Percentiles rank a stretch among this genome's conserved stretches.
These are phyloP conservation scores for Canavalia ensiformis DNA, from an alignment of 306 rosid genomes.

Conservation along the genomic window DNA sequence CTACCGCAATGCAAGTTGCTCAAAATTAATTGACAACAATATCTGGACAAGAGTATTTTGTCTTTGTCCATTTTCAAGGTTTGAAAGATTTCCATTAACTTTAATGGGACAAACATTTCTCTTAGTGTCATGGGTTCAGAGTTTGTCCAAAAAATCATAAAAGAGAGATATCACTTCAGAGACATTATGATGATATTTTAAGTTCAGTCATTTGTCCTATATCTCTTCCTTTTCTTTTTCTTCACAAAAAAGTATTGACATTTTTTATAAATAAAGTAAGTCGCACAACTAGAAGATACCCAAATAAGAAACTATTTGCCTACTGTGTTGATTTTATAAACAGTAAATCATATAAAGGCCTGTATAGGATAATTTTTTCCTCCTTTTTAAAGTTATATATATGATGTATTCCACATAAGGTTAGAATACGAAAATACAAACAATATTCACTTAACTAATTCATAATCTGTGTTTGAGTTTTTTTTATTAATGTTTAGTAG, in stretches of 20 bases:
- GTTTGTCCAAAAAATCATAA: slow-evolving; percentile 43
- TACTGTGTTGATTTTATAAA: slow-evolving; percentile 4
- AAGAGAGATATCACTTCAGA: slow-evolving; percentile 33
- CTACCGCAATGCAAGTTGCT: slow-evolving; percentile 50
- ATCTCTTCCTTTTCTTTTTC: slow-evolving; percentile 12
- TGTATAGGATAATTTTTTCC: not conserved
- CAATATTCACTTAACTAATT: not conserved
- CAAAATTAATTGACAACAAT: slow-evolving; percentile 42
- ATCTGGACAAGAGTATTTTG: slow-evolving; percentile 40
- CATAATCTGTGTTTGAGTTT: not conserved
- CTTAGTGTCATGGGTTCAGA: slow-evolving; percentile 47
- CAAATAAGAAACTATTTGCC: slow-evolving; percentile 25
- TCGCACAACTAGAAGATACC: slow-evolving; percentile 45
- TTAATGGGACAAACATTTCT: slow-evolving; percentile 48
- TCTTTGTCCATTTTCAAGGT: slow-evolving; percentile 44
- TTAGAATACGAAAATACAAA: not conserved
- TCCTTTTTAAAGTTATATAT: not conserved
- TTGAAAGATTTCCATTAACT: slow-evolving; percentile 52
- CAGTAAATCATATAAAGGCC: not conserved
- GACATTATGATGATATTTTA: slow-evolving; percentile 42
- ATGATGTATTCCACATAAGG: not conserved
- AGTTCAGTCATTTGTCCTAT: slow-evolving; percentile 44
- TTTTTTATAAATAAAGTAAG: slow-evolving; percentile 24
- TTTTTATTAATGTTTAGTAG: not conserved
- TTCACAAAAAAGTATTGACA: not conserved